phyloP scores from a whole-genome alignment of 352 stramenopile species.

The Peronospora tabacina region DNA sequence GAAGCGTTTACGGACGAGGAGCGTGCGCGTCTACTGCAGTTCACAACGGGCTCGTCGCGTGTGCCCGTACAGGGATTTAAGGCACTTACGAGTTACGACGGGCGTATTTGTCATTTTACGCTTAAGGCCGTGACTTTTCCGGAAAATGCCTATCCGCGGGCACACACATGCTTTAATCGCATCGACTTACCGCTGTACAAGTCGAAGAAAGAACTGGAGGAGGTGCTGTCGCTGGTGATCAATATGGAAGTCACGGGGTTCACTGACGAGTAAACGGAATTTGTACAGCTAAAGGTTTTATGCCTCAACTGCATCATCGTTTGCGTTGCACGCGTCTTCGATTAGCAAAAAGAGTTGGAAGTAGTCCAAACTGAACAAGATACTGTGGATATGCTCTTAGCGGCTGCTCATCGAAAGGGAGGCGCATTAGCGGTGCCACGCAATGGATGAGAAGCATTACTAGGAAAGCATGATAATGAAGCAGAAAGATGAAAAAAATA shows the following conservation, averaged over 20 bases:
- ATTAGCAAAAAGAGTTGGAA: constrained; percentile 13
- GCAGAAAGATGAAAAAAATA: constrained; percentile 18
- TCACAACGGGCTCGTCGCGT: constrained; percentile 74
- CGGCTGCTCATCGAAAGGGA: constrained; percentile 13
- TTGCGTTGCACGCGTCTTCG: constrained; percentile 9
- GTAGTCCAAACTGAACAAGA: constrained; percentile 19
- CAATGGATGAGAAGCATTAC: constrained; percentile 14
- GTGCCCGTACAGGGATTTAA: constrained; percentile 84
- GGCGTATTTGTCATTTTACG: constrained; percentile 69
- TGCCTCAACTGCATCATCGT: constrained; percentile 21
- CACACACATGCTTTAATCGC: constrained; percentile 83
- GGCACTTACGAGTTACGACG: constrained; percentile 74
- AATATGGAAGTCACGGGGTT: constrained; percentile 96
- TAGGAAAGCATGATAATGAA: constrained; percentile 22
- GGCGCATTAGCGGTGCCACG: constrained; percentile 11
- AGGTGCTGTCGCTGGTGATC: constrained; percentile 92
- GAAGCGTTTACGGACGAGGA: constrained; percentile 58
- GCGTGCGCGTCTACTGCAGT: constrained; percentile 75
- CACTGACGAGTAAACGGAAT: constrained; percentile 59
- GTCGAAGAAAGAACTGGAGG: constrained; percentile 89
- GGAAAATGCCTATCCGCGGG: constrained; percentile 52
- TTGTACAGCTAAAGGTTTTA: constrained; percentile 30
- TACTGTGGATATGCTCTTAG: constrained; percentile 21
- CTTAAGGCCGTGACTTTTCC: constrained; percentile 51
- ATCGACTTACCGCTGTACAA: constrained; percentile 74